Percentiles rank a stretch among this genome's conserved stretches.
phyloP scores from a whole-genome alignment of 805 yeast genomes.

The Allodekkera sacchari region DNA sequence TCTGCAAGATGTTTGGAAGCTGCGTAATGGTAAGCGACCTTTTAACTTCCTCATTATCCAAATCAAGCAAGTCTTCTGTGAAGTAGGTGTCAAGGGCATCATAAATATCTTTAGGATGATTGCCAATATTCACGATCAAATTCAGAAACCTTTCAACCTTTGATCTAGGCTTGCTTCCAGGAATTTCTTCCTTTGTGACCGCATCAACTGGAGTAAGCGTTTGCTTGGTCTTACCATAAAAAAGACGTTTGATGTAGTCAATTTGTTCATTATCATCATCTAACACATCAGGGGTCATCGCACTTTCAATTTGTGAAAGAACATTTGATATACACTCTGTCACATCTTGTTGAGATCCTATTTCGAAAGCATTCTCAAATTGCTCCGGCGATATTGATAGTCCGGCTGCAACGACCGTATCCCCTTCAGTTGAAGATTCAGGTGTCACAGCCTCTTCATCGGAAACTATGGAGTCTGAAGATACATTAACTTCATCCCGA shows the following conservation, averaged over 20 bases:
- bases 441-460: neutral
- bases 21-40: slow-evolving; percentile 63
- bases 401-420: neutral
- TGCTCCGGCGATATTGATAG: slow-evolving; percentile 46
- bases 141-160: slow-evolving; percentile 73
- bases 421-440: slow-evolving; percentile 2
- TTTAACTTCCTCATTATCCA: slow-evolving; percentile 67
- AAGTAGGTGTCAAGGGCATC: slow-evolving; percentile 86
- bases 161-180: slow-evolving; percentile 29
- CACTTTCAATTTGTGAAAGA: slow-evolving; percentile 82
- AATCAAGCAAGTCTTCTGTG: slow-evolving; percentile 57
- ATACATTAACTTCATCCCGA: neutral
- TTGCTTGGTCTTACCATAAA: slow-evolving; percentile 83
- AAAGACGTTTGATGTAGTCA: slow-evolving; percentile 72
- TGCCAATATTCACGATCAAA: slow-evolving; percentile 76
- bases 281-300: slow-evolving; percentile 55
- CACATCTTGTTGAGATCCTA: slow-evolving; percentile 94
- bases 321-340: slow-evolving; percentile 96
- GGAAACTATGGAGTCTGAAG: neutral
- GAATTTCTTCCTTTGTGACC: slow-evolving; percentile 20
- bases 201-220: slow-evolving; percentile 46
- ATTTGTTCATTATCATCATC: slow-evolving; percentile 75
- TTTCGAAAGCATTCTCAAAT: slow-evolving; percentile 64
- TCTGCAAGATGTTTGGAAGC: slow-evolving; percentile 76
- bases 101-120: slow-evolving; percentile 81